These are phyloP conservation scores for Coleophoma cylindrospora DNA, from an alignment of 2,329 filamentous ascomycete species.

Conservation along the genomic window DNA sequence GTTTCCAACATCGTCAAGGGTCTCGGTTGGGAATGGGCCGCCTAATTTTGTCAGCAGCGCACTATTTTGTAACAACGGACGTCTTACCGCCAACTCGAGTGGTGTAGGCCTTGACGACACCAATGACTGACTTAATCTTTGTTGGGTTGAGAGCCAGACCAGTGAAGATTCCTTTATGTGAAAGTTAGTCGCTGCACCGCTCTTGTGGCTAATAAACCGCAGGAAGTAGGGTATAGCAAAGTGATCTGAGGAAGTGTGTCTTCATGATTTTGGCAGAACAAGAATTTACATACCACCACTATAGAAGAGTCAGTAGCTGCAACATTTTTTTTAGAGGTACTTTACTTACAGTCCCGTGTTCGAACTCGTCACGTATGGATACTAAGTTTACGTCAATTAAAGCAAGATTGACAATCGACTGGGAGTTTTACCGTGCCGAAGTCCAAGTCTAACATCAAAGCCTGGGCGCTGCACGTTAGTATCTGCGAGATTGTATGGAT, in stretches of 20 bases:
- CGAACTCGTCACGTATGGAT: conserved; percentile 56
- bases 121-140: conserved; percentile 55
- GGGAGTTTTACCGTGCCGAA: conserved; percentile 29
- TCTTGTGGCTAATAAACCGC: too few relatives aligned
- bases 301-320: too few relatives aligned
- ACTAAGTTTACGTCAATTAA: conserved; percentile 20
- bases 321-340: too few relatives aligned
- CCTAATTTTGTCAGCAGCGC: background rate
- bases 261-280: too few relatives aligned
- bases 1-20: background rate
- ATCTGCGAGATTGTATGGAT: too few relatives aligned
- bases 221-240: conserved; percentile 47
- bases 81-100: conserved; percentile 32
- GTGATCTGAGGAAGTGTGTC: conserved; percentile 34
- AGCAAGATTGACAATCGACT: too few relatives aligned
- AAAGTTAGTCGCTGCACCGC: background rate
- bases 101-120: conserved; percentile 62
- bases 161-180: conserved; percentile 49
- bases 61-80: background rate
- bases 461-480: too few relatives aligned
- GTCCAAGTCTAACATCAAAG: conserved; percentile 60
- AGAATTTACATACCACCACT: too few relatives aligned
- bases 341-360: conserved; percentile 38
- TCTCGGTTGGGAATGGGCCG: background rate
- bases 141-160: conserved; percentile 55